Evolutionary conservation across 257 asterid genomes (phyloP), one percentile per base, ranked within the genome.

Genomic region (Jacaranda mimosifolia): DNA sequence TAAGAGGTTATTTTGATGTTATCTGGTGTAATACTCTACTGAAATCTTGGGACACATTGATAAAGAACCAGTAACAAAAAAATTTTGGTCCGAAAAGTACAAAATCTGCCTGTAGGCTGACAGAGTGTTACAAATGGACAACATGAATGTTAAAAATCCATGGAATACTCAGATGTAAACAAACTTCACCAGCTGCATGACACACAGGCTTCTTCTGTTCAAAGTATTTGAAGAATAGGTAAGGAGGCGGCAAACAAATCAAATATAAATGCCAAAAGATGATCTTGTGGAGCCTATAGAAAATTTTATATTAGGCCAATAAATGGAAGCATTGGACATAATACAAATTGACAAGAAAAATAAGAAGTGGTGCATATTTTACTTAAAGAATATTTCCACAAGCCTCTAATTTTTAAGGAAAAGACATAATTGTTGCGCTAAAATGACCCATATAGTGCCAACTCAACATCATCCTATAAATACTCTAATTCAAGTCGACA

Each of bases 341-440:
- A 56, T 43, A 68, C 26, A 38, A 75, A 18, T 42, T 68, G 68
- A 67, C 60, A 68, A 57, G 38, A 57, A 62, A 67, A 26, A 43
- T 67, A 18, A 56, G 75, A 56, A 64, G 6, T 36, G 43, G 1
- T n/a, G 26, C 67, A 49, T 75, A 52, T 51, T 10, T 4, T 10
- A 64, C 72, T 17, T 3, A 42, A 42, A 42, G 46, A 42, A 42
- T 1, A 42, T 42, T 42, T 42, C 32, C 32, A 26, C 32, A 2
- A 26, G 32, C 32, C 2, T 26, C 32, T 26, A 26, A 26, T 26
- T 26, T 1, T 0, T 26, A 26, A 26, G 32, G 32, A 2, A 26
- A 26, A 26, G 32, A 26, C 32, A 26, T 26, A 26, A 26, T 26
- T 26, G 32, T 26, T 26, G 32, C 2, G 32, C 32, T 26, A 26